Evolutionary conservation across 1,139 yeast genomes (phyloP).

Genomic region (Keqinozyma sinolaborantium): DNA sequence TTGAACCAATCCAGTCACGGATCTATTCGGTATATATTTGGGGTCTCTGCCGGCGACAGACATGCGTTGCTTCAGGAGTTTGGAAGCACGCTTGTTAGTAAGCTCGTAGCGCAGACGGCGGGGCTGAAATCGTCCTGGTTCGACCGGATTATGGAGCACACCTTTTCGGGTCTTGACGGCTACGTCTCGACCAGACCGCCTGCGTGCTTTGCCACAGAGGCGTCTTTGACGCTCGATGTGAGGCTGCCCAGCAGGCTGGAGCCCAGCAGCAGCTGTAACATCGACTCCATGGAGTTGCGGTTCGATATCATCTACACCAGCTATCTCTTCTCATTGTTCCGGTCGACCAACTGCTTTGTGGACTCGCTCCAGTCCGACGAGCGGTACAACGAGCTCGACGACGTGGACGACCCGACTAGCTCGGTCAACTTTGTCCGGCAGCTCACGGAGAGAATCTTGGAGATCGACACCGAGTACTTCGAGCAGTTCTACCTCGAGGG

Average conservation of each 20-base stretch:
- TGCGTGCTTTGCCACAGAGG: constrained; percentile 29
- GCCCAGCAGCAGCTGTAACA: neutral
- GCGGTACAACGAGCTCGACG: too few species aligned
- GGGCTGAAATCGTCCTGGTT: constrained; percentile 19
- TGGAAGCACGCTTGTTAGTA: constrained; percentile 1
- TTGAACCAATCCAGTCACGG: neutral
- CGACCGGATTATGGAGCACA: constrained; percentile 28
- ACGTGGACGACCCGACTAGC: too few species aligned
- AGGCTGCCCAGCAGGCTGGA: neutral
- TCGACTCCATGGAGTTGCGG: neutral
- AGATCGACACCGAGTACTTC: too few species aligned
- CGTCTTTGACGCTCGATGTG: constrained; percentile 12
- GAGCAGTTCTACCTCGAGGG: too few species aligned
- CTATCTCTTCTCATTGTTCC: too few species aligned
- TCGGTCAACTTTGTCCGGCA: too few species aligned
- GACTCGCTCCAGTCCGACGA: too few species aligned
- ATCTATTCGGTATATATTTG: neutral
- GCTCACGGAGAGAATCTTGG: too few species aligned
- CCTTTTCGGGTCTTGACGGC: constrained; percentile 25
- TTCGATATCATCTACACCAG: neutral
- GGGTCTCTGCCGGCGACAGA: neutral
- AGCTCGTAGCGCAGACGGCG: constrained; percentile 4
- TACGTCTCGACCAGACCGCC: constrained; percentile 12
- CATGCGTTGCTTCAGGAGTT: neutral
- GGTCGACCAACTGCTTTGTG: too few species aligned